phyloP scores from a whole-genome alignment of 768 basidiomycete genomes.

The Termitomyces sp. region DNA sequence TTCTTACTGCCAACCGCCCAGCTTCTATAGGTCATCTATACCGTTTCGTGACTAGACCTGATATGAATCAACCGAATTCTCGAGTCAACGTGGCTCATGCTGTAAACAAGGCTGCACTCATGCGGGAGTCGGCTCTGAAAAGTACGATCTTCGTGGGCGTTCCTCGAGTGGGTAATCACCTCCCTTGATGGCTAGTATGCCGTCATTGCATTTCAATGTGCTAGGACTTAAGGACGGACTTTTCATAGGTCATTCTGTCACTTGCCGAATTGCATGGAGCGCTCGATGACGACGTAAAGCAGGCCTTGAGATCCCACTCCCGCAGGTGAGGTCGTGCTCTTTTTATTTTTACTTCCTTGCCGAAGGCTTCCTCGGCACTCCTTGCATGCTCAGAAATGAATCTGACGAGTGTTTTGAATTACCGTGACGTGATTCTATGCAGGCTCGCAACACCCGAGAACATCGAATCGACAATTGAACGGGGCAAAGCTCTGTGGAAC shows the following conservation, averaged over 20 bases:
- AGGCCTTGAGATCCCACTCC: slow-evolving; percentile 58
- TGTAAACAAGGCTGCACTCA: slow-evolving; percentile 71
- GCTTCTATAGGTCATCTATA: slow-evolving; percentile 77
- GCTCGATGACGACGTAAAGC: slow-evolving; percentile 78
- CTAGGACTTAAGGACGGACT: slow-evolving; percentile 12
- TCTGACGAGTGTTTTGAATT: slow-evolving; percentile 7
- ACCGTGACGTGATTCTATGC: slow-evolving; percentile 19
- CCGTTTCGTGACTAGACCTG: slow-evolving; percentile 60
- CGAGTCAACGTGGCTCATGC: slow-evolving; percentile 46
- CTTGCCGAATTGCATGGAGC: slow-evolving; percentile 72
- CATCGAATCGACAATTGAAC: slow-evolving; percentile 62
- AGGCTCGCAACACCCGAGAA: slow-evolving; percentile 59
- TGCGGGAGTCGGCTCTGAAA: slow-evolving; percentile 88
- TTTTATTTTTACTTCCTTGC: slow-evolving; percentile 4
- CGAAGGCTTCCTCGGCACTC: slow-evolving; percentile 12
- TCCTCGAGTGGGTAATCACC: slow-evolving; percentile 57
- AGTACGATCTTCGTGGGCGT: slow-evolving; percentile 87
- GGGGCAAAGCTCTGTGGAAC: slow-evolving; percentile 75
- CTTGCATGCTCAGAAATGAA: neutral
- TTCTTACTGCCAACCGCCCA: slow-evolving; percentile 80
- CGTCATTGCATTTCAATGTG: slow-evolving; percentile 4
- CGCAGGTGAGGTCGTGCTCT: slow-evolving; percentile 44
- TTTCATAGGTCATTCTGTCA: slow-evolving; percentile 69
- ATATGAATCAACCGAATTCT: slow-evolving; percentile 31
- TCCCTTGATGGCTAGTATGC: slow-evolving; percentile 7